These are phyloP conservation scores for Picochlorum sp. DNA, from an alignment of 139 green algal genomes.

Conservation along the genomic window DNA sequence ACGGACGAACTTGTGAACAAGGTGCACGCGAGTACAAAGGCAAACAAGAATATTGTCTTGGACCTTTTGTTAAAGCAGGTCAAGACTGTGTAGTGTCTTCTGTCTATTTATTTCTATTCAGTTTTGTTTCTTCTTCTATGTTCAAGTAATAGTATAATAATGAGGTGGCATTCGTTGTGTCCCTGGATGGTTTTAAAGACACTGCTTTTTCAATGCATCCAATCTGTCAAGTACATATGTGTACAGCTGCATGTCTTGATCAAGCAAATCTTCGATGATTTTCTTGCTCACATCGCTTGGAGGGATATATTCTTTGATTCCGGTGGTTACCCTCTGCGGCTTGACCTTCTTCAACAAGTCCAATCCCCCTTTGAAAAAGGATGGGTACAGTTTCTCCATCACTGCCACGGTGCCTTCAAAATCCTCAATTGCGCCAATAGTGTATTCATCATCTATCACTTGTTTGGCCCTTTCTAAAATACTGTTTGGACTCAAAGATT, in stretches of 20 bases:
- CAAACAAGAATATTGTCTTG: no score
- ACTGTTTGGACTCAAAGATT: not conserved
- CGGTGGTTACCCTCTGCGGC: constrained; percentile 1
- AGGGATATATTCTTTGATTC: not conserved
- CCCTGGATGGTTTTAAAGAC: not conserved
- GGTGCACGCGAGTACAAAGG: no score
- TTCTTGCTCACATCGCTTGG: constrained; percentile 4
- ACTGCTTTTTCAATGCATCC: constrained; percentile 3
- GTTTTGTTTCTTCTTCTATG: no score
- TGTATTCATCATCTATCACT: constrained; percentile 4
- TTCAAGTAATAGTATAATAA: no score
- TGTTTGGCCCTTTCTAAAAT: constrained; percentile 3
- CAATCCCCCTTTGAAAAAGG: constrained; percentile 7
- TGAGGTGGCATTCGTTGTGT: no score
- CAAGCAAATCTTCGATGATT: not conserved
- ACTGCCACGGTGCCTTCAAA: not conserved
- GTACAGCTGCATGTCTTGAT: constrained; percentile 11
- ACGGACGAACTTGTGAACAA: no score
- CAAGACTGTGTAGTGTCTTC: no score
- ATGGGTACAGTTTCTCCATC: constrained; percentile 6
- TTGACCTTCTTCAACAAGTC: not conserved
- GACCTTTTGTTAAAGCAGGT: no score
- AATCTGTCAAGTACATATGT: not conserved
- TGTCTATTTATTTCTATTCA: no score
- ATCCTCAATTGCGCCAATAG: constrained; percentile 6